These are phyloP conservation scores for Tillandsia fasciculata DNA, from an alignment of 176 grass and related monocot species.

Conservation along the genomic window DNA sequence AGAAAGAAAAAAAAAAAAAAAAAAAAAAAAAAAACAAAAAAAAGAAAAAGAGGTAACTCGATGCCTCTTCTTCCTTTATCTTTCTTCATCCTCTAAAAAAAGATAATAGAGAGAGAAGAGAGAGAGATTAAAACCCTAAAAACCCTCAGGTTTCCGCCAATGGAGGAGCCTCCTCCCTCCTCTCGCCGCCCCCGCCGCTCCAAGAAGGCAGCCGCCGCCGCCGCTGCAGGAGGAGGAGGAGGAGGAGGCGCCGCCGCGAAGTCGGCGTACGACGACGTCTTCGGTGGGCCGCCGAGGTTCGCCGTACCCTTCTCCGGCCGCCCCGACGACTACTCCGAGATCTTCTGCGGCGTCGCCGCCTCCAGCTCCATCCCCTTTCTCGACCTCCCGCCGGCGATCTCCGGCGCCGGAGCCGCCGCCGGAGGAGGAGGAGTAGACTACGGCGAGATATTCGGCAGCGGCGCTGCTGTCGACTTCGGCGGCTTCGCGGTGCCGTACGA, in stretches of 20 bases:
- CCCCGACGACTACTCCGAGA: constrained; percentile 58
- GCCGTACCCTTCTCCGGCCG: constrained; percentile 24
- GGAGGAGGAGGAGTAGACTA: constrained; percentile 31
- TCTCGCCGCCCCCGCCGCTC: constrained; percentile 7
- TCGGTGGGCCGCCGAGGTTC: constrained; percentile 53
- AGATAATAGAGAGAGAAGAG: too few species aligned
- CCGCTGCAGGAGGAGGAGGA: neutral
- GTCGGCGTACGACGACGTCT: constrained; percentile 55
- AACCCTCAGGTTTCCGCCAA: neutral
- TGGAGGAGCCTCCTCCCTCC: constrained; percentile 33
- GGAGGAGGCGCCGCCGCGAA: constrained; percentile 24
- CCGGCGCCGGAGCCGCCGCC: neutral
- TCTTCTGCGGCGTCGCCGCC: constrained; percentile 59
- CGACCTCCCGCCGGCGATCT: constrained; percentile 42
- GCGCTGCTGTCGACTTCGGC: constrained; percentile 28
- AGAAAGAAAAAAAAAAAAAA: neutral
- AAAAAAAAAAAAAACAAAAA: neutral
- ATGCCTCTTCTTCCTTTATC: neutral
- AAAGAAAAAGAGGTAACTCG: constrained; percentile 9
- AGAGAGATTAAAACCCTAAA: too few species aligned
- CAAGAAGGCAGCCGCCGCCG: neutral
- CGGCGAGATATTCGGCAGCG: constrained; percentile 63
- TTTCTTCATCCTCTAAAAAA: too few species aligned
- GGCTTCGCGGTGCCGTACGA: constrained; percentile 61
- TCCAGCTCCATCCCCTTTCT: constrained; percentile 90